Conservation (phyloP, 805 yeast genomes). For the Spathaspora passalidarum region DNA sequence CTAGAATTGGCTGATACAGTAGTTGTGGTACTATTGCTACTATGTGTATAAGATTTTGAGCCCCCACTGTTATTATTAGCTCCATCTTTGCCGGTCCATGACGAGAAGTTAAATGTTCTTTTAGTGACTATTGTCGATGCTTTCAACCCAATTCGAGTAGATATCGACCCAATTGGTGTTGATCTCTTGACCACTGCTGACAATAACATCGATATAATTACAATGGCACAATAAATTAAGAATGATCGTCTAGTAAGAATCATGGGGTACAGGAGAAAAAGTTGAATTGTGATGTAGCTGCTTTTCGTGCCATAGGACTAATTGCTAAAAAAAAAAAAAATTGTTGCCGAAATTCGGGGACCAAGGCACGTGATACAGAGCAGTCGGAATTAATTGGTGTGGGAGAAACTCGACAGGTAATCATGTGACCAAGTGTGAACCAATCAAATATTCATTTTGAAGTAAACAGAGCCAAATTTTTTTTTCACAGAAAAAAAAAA, state of each 20-base stretch:
- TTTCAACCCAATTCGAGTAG: conserved; percentile 8
- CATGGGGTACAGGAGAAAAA: not conserved
- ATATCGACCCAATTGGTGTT: conserved; percentile 4
- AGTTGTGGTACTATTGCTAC: conserved; percentile 17
- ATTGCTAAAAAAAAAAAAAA: not conserved
- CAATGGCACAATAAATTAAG: conserved; percentile 12
- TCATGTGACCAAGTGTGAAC: not conserved
- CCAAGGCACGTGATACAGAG: not conserved
- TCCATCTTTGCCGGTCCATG: conserved; percentile 11
- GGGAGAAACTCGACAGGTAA: not conserved
- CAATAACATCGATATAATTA: conserved; percentile 18
- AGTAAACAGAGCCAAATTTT: not conserved
- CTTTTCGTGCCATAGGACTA: not conserved
- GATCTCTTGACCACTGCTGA: conserved; percentile 15
- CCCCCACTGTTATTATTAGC: conserved; percentile 4
- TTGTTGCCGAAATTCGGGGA: not conserved
- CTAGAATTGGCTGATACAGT: conserved; percentile 15
- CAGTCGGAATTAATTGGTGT: not conserved
- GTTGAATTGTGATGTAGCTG: not conserved
- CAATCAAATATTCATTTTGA: conserved; percentile 4
- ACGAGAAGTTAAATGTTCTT: conserved; percentile 19
- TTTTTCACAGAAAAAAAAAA: conserved; percentile 2
- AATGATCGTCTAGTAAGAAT: conserved; percentile 1
- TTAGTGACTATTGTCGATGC: conserved; percentile 7
- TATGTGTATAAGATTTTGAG: conserved; percentile 11